Evolutionary conservation across 129 eudicot genomes (phyloP).

Genomic region (Pulicaria dysenterica): DNA sequence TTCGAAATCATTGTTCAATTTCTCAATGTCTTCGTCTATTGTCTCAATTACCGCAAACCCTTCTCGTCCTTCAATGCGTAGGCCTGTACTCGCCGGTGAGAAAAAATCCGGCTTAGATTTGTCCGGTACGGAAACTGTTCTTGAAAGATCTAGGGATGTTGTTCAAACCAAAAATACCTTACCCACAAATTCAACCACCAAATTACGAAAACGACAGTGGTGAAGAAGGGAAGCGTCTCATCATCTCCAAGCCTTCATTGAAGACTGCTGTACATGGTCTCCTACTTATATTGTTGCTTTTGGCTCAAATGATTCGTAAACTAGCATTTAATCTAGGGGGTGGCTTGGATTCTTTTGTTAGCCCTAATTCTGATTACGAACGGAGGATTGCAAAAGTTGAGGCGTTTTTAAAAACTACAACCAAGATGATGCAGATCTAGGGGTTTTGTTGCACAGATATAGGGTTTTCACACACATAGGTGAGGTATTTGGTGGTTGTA

Average conservation of each 20-base stretch:
- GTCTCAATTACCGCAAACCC: conserved; percentile 68
- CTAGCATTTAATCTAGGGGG: conserved; percentile 40
- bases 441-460: no score
- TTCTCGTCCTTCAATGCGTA: conserved; percentile 46
- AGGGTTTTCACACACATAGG: no score
- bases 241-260: conserved; percentile 55
- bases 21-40: conserved; percentile 68
- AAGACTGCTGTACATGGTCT: conserved; percentile 63
- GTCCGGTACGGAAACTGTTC: conserved; percentile 38
- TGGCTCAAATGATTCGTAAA: conserved; percentile 62
- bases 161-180: conserved; percentile 37
- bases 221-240: conserved; percentile 25
- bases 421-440: conserved; percentile 77
- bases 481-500: no score
- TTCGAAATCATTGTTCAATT: not conserved
- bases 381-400: conserved; percentile 72
- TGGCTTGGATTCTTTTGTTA: conserved; percentile 21
- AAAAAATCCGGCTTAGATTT: conserved; percentile 49
- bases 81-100: conserved; percentile 42
- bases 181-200: conserved; percentile 37
- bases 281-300: conserved; percentile 48
- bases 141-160: conserved; percentile 55
- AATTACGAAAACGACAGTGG: conserved; percentile 31
- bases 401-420: conserved; percentile 53
- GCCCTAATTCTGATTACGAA: conserved; percentile 51